These are phyloP conservation scores for Botrytis fragariae DNA, from an alignment of 2,329 filamentous ascomycete genomes.

Conservation along the genomic window DNA sequence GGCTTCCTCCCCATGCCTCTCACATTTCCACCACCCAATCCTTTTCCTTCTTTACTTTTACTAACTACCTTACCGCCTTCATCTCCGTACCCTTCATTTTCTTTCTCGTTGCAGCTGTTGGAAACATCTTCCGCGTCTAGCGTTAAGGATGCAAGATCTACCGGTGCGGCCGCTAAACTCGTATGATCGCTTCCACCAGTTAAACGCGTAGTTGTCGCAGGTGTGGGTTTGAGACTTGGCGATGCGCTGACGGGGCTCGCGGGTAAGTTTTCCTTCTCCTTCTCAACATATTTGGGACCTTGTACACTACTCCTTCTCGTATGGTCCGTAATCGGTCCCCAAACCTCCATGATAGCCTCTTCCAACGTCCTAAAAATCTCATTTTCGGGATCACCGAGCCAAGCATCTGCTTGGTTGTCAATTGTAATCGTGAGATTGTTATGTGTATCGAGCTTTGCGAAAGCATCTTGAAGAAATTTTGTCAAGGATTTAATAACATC, in stretches of 20 bases:
- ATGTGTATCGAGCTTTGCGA: conserved; percentile 70
- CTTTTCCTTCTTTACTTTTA: background rate
- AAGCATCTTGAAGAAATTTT: conserved; percentile 67
- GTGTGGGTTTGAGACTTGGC: conserved; percentile 41
- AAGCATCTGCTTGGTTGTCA: conserved; percentile 91
- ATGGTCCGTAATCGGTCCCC: conserved; percentile 57
- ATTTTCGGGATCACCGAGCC: conserved; percentile 89
- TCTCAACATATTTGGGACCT: conserved; percentile 30
- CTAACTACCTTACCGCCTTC: background rate
- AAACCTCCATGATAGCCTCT: conserved; percentile 78
- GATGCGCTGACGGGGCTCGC: conserved; percentile 22
- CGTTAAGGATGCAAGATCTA: conserved; percentile 28
- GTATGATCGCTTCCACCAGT: conserved; percentile 45
- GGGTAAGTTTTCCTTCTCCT: conserved; percentile 26
- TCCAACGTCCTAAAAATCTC: conserved; percentile 89
- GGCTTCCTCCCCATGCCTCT: conserved; percentile 53
- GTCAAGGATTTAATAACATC: conserved; percentile 68
- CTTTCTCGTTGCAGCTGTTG: background rate
- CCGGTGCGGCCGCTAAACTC: conserved; percentile 32
- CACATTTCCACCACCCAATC: background rate
- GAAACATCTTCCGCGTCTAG: background rate
- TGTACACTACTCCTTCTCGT: conserved; percentile 42
- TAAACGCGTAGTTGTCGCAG: conserved; percentile 51
- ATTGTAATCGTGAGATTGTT: conserved; percentile 81
- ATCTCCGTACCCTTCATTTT: background rate